Conservation (phyloP, 768 basidiomycete species). For the Boletus tylopilopsis region DNA sequence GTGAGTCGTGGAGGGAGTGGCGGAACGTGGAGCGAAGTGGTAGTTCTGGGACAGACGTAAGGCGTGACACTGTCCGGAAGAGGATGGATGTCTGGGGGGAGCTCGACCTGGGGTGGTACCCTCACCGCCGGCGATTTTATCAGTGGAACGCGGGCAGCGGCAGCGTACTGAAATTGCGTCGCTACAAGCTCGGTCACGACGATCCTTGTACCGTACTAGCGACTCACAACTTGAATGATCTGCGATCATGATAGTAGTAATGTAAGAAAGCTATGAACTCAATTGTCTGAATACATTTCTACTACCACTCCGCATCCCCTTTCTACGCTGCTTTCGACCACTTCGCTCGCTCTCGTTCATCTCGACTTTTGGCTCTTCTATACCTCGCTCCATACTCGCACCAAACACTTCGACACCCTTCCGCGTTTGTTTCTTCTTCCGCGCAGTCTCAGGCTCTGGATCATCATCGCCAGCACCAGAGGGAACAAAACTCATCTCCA, state of each 20-base stretch:
- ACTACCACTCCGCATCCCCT: constrained; percentile 83
- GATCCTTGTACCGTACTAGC: background rate
- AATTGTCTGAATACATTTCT: constrained; percentile 69
- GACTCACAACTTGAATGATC: constrained; percentile 26
- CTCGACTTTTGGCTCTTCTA: constrained; percentile 42
- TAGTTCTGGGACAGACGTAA: too few species aligned
- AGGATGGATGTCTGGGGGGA: constrained; percentile 92
- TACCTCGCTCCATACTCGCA: constrained; percentile 84
- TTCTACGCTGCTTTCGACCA: constrained; percentile 77
- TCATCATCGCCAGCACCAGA: constrained; percentile 29
- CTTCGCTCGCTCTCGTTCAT: constrained; percentile 64
- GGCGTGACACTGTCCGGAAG: constrained; percentile 85
- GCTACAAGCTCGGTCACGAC: background rate
- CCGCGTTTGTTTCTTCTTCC: constrained; percentile 36
- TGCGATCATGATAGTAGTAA: constrained; percentile 7
- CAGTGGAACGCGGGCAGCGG: constrained; percentile 72
- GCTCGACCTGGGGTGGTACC: constrained; percentile 80
- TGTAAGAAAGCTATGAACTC: constrained; percentile 12
- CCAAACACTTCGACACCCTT: constrained; percentile 80
- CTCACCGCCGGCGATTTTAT: constrained; percentile 92
- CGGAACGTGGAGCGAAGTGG: too few species aligned
- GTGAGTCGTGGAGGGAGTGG: constrained; percentile 74
- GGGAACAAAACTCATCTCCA: constrained; percentile 86
- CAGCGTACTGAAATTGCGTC: constrained; percentile 67
- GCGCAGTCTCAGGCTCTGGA: constrained; percentile 12